Conservation (phyloP, 108 stramenopile genomes). For the Stephanodiscus minutulus region DNA sequence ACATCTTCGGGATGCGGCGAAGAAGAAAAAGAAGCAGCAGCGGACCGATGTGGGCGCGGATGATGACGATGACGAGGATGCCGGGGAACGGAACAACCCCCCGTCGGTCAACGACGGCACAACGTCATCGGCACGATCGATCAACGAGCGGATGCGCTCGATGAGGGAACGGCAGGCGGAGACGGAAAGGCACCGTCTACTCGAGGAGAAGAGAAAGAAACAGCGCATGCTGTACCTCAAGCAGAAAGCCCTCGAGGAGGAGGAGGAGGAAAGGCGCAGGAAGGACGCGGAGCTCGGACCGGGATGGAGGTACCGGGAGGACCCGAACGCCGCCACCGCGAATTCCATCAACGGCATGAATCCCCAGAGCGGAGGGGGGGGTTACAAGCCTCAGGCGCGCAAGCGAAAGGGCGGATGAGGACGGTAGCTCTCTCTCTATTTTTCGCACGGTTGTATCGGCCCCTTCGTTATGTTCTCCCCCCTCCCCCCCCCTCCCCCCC, state of each 20-base stretch:
- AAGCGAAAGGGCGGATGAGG: constrained; percentile 37
- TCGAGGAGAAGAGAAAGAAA: constrained; percentile 43
- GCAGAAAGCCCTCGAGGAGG: constrained; percentile 35
- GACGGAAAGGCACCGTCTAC: constrained; percentile 18
- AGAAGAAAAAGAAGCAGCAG: constrained; percentile 6
- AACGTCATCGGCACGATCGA: neutral
- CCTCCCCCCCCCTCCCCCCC: too few species aligned
- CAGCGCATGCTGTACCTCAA: constrained; percentile 40
- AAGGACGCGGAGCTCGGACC: constrained; percentile 54
- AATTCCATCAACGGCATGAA: constrained; percentile 26
- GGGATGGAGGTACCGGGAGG: constrained; percentile 46
- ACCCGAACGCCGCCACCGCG: constrained; percentile 18
- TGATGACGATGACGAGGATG: neutral
- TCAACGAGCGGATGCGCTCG: constrained; percentile 4
- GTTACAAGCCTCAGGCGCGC: constrained; percentile 33
- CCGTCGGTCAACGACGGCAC: neutral
- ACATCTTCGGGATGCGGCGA: constrained; percentile 22
- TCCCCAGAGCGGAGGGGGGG: constrained; percentile 29
- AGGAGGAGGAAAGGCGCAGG: constrained; percentile 35
- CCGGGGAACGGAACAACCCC: constrained; percentile 1
- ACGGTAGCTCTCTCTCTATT: constrained; percentile 15
- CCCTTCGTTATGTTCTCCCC: neutral
- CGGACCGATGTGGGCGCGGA: neutral
- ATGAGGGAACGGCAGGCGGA: constrained; percentile 1
- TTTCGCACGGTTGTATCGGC: constrained; percentile 3